Evolutionary conservation across 805 yeast genomes (phyloP), one percentile per base, ranked within the genome.

Genomic region (Hanseniaspora singularis): DNA sequence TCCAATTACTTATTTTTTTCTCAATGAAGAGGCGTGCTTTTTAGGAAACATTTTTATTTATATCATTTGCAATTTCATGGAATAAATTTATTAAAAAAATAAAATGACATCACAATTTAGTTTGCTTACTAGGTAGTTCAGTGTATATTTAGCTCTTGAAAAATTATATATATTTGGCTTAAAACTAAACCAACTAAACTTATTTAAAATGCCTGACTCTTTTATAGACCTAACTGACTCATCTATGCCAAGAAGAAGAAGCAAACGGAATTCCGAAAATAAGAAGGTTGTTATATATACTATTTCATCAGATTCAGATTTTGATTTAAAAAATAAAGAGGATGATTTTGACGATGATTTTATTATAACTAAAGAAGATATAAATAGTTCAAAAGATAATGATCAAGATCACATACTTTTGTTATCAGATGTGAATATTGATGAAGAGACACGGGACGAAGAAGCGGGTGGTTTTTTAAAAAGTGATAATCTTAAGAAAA

Each of bases 381-480:
- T 44, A 3, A 44, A 44, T 16, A 36, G 31, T 23, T 15, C 31
- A 22, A 24, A 37, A 9, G 41, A 44, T 16, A 40, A 44, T 11
- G 22, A 30, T n/a, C 41, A 44, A 16, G 37, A 27, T 8, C 7
- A 26, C 7, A 7, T 22, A 33, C 33, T 26, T 27, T 16, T n/a
- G 19, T 15, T 19, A 20, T 27, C 32, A 15, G 32, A 27, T 19
- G 39, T 33, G 4, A n/a, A 34, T 10, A 4, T 27, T 16, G 20
- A 15, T 11, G 28, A 23, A 4, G 14, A 24, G 10, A 27, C 26
- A 2, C 15, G 22, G 14, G 49, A 46, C 14, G 12, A 26, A n/a
- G 46, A 46, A 11, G 40, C n/a, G 7, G 50, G 45, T n/a, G 50
- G 44, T 11, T 40, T 40, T 23, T 24, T 40, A 14, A 20, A 16